Percentiles rank a stretch among this genome's conserved stretches.
phyloP scores from a whole-genome alignment of 2,329 filamentous ascomycete species.

The Hypoxylon sp. region DNA sequence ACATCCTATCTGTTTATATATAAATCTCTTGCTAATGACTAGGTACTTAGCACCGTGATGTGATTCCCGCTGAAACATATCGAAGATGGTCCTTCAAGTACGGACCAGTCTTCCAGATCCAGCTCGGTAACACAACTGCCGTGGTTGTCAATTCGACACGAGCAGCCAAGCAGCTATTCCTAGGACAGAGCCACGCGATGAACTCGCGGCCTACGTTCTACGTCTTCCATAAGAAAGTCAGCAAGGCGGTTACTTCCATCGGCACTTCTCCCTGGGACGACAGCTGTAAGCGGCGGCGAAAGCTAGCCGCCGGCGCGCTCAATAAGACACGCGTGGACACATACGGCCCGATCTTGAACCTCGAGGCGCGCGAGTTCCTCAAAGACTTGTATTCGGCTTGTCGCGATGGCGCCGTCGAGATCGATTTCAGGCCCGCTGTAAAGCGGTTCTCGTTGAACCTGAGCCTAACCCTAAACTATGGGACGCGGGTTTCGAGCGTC shows the following conservation, averaged over 20 bases:
- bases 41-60: conserved; percentile 23
- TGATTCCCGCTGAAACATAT: conserved; percentile 34
- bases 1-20: not conserved
- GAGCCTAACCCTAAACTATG: conserved; percentile 75
- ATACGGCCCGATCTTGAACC: conserved; percentile 77
- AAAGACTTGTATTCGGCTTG: conserved; percentile 71
- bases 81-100: conserved; percentile 42
- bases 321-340: conserved; percentile 75
- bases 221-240: conserved; percentile 73
- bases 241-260: conserved; percentile 61
- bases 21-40: not conserved
- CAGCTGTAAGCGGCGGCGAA: conserved; percentile 75
- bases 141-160: conserved; percentile 78
- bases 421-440: conserved; percentile 71
- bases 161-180: conserved; percentile 75
- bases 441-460: conserved; percentile 77
- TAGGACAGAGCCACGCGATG: conserved; percentile 75
- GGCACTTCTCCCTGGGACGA: conserved; percentile 79
- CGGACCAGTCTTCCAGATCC: conserved; percentile 55
- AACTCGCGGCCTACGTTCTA: conserved; percentile 77
- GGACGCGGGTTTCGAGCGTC: conserved; percentile 61
- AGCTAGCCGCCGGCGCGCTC: conserved; percentile 75
- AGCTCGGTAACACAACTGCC: conserved; percentile 66
- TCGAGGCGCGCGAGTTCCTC: conserved; percentile 71
- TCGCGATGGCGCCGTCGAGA: conserved; percentile 67